Conservation (phyloP, 1,284 basidiomycete genomes). For the Irpex lacteus region DNA sequence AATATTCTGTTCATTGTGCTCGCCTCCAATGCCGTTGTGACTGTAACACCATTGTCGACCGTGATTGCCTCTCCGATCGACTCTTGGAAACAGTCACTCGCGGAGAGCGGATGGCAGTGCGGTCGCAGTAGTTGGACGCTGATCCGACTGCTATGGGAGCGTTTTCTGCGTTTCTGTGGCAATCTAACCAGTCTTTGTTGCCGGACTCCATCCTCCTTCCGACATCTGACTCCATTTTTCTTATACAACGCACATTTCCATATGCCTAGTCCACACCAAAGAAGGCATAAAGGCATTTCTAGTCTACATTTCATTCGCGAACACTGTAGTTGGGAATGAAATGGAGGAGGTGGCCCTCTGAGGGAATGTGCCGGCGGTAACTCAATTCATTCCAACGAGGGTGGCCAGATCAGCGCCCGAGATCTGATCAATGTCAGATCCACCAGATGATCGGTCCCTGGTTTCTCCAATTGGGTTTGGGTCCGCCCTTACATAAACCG, state of each 20-base stretch:
- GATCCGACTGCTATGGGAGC: not conserved
- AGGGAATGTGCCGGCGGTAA: conserved; percentile 4
- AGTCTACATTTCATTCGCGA: not conserved
- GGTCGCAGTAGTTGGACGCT: not conserved
- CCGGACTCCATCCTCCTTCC: not conserved
- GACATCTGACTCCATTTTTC: no score
- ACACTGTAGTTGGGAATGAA: not conserved
- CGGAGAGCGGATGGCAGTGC: not conserved
- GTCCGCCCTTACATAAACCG: not conserved
- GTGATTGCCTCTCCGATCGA: not conserved
- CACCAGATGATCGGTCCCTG: conserved; percentile 8
- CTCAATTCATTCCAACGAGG: not conserved
- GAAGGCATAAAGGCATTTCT: no score
- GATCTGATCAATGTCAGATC: conserved; percentile 1
- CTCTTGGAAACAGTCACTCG: not conserved
- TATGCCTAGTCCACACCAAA: no score
- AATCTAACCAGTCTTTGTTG: not conserved
- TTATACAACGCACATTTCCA: no score
- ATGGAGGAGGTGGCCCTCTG: not conserved
- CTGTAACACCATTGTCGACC: not conserved
- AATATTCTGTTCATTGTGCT: not conserved
- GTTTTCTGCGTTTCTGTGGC: not conserved
- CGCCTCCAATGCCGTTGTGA: not conserved
- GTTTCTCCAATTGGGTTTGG: conserved; percentile 7
- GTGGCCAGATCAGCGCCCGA: not conserved